phyloP scores from a whole-genome alignment of 2,329 filamentous ascomycete species.

The Colletotrichum tamarilloi region DNA sequence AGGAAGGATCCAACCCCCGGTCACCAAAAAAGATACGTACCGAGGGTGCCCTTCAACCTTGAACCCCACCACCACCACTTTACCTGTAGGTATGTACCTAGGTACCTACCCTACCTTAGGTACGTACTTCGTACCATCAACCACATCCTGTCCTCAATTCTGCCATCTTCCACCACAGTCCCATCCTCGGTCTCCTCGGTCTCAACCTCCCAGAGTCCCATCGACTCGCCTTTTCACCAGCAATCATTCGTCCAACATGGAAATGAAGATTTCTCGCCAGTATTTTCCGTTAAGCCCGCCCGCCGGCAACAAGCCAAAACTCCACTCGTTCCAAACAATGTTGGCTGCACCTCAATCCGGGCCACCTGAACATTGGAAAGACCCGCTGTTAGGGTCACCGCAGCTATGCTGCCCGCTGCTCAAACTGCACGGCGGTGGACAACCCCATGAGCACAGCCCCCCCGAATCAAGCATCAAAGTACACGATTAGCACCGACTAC shows the following conservation, averaged over 20 bases:
- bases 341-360: not conserved
- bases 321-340: not conserved
- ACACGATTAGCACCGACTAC: slow-evolving; percentile 16
- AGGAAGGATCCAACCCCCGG: slow-evolving; percentile 29
- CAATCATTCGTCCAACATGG: too few relatives aligned
- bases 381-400: slow-evolving; percentile 25
- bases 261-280: slow-evolving; percentile 2
- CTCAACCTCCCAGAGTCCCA: not conserved
- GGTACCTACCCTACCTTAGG: not conserved
- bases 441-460: slow-evolving; percentile 24
- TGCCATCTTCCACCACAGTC: not conserved
- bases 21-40: not conserved
- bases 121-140: not conserved
- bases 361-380: not conserved
- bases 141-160: too few relatives aligned
- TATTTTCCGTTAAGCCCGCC: not conserved
- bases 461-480: slow-evolving; percentile 15
- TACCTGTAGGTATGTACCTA: too few relatives aligned
- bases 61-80: too few relatives aligned
- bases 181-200: not conserved
- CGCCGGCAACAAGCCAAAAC: not conserved
- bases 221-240: not conserved
- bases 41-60: too few relatives aligned
- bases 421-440: slow-evolving; percentile 22
- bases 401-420: slow-evolving; percentile 9